A percentile compares a stretch with the other conserved stretches of the same genome.
Evolutionary conservation across 1,139 yeast species (phyloP).

Genomic region (Candida sp.): DNA sequence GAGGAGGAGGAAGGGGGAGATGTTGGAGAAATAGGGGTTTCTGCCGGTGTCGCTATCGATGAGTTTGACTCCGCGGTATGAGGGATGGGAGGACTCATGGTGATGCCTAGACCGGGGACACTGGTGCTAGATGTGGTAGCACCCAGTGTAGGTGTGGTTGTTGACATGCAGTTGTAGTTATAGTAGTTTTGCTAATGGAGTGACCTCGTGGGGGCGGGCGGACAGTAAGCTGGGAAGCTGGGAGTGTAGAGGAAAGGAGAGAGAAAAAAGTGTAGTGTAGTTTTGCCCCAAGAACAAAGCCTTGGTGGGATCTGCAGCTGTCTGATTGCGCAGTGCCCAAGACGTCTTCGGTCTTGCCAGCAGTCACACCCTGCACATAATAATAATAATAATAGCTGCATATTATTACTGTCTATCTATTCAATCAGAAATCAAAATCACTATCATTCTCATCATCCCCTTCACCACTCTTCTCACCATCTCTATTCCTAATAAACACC

Average conservation of each 20-base stretch:
- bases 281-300: background rate
- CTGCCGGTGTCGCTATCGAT: background rate
- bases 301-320: background rate
- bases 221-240: too few species aligned
- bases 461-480: conserved; percentile 16
- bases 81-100: background rate
- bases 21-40: conserved; percentile 1
- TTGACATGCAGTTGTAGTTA: background rate
- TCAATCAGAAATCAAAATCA: conserved; percentile 30
- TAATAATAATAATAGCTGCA: background rate
- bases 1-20: conserved; percentile 3
- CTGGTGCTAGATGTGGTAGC: background rate
- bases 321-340: too few species aligned
- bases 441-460: conserved; percentile 26
- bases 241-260: background rate
- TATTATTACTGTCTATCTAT: background rate
- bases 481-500: conserved; percentile 22
- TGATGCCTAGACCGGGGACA: background rate
- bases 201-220: too few species aligned
- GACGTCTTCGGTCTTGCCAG: too few species aligned
- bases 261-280: background rate
- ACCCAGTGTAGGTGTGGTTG: background rate
- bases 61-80: background rate
- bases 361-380: background rate
- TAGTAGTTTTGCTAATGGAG: too few species aligned